Conservation (phyloP, 305 asterid species). For the Rubia tinctorum region DNA sequence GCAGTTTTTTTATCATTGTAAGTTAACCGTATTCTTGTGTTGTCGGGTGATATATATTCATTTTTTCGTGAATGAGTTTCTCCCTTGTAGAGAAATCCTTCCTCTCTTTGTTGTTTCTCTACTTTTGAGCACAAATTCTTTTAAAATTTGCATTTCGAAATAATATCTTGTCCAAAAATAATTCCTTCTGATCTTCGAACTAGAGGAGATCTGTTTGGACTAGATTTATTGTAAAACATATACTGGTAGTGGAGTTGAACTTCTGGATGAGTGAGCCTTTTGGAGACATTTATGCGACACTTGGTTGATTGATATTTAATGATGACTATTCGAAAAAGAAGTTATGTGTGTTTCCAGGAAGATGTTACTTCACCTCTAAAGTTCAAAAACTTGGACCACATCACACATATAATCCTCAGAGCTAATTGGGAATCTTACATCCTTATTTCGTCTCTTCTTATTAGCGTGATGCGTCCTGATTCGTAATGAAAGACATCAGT, state of each 20-base stretch:
- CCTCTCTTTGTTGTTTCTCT: background rate
- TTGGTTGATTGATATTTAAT: background rate
- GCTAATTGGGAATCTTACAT: background rate
- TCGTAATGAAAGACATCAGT: background rate
- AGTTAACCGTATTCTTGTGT: background rate
- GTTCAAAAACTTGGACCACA: background rate
- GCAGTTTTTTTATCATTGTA: too few relatives aligned
- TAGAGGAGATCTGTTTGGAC: background rate
- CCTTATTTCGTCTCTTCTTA: background rate
- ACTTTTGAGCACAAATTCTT: background rate
- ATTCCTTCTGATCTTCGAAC: background rate
- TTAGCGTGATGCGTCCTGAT: background rate
- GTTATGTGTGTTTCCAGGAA: background rate
- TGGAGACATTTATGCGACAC: background rate
- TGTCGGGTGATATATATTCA: background rate
- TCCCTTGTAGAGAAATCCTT: background rate
- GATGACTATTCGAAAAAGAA: background rate
- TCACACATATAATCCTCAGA: background rate
- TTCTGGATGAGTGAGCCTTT: background rate
- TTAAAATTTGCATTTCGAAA: background rate
- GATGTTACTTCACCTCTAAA: background rate
- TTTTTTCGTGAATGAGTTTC: background rate
- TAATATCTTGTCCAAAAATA: background rate
- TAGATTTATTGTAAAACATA: background rate
- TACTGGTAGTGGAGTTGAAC: background rate